Base-by-base conservation (phyloP, 805 yeast species). In the Saturnispora mendoncae region DNA sequence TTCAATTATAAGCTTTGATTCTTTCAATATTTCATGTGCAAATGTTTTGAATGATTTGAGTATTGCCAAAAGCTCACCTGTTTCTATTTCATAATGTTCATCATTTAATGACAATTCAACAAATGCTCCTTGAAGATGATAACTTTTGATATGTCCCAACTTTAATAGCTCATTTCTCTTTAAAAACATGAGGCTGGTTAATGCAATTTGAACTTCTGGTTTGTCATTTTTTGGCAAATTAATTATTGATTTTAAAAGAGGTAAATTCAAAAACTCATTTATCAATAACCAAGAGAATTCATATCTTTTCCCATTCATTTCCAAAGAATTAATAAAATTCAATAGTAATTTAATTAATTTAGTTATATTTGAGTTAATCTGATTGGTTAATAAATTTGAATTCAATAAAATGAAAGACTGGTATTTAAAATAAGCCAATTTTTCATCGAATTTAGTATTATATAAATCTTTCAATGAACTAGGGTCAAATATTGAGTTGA, bases 1-100 rank as follows among this genome's bases (percentile, higher is more conserved):
- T 14, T 63, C 61, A 14, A 79, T 72, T 0, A 80, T 73, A 0
- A 64, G 58, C 42, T 74, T 75, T 0, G 95, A 84, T 14, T 76
- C 56, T 1, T 56, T 53, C 31, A 79, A 58, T 49, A 76, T 82
- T 9, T 58, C 55, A 7, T 59, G 54, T 40, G 60, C 58, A 49
- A 70, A 76, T 0, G 51, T 21, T 2, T 59, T 59, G 19, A 63
- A 60, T 0, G 66, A 42, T 1, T 50, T 39, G 1, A 78, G 45
- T 2, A 55, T 41, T 0, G 50, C 44, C 4, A 47, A 44, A 4
- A 64, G 33, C 1, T 51, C 46, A 6, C 43, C 40, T 34, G 50
- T 50, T 3, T 39, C n/a, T 3, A 52, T 15, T 13, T 32, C 33
- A 39, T 54, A 53, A 2, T 28, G 7, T 13, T 19, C 33, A 0